Evolutionary conservation across 2,329 filamentous ascomycete species (phyloP), one percentile per base, ranked within the genome.

Genomic region (Teratosphaeria gauchensis): DNA sequence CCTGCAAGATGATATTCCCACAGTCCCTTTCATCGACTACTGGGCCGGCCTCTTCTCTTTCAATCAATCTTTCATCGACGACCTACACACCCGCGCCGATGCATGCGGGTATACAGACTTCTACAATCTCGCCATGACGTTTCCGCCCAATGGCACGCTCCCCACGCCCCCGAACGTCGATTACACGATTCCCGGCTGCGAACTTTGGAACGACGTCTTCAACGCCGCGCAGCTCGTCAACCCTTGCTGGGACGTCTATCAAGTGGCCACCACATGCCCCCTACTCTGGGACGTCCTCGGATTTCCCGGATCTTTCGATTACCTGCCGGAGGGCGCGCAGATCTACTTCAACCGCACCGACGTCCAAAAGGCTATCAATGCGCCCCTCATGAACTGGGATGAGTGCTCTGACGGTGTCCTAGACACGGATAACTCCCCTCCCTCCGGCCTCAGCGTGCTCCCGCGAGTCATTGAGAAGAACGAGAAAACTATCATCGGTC

Each of bases 211-310:
- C 59, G 75, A 80, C 24, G 80, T 89, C 32, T 76, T 75, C 65
- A 64, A 77, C 0, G 85, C 83, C 32, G 80, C 80, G 7, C 62
- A 77, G 4, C 68, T 75, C 1, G 72, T 83, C 35, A 94, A 94
- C 74, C 89, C 89, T 0, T 94, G 90, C 76, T 95, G 88, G 74
- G 84, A 90, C 70, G 76, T 89, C 11, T 94, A 92, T 73, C 56
- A 63, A 31, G 81, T 92, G 14, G 82, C 82, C 2, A 84, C 83
- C 3, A 87, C 84, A 12, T 94, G 89, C 69, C 89, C 89, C 0
- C 64, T 85, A 2, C 76, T 82, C 1, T 89, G 83, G 80, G 85
- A 90, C 59, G 82, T 87, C 0, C 77, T 92, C 2, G 84, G 84
- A 16, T 86, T 87, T 72, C 85, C 87, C 0, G 84, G 85, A n/a